These are phyloP conservation scores for Eutypella sp. DNA, from an alignment of 2,329 filamentous ascomycete genomes.

Conservation along the genomic window DNA sequence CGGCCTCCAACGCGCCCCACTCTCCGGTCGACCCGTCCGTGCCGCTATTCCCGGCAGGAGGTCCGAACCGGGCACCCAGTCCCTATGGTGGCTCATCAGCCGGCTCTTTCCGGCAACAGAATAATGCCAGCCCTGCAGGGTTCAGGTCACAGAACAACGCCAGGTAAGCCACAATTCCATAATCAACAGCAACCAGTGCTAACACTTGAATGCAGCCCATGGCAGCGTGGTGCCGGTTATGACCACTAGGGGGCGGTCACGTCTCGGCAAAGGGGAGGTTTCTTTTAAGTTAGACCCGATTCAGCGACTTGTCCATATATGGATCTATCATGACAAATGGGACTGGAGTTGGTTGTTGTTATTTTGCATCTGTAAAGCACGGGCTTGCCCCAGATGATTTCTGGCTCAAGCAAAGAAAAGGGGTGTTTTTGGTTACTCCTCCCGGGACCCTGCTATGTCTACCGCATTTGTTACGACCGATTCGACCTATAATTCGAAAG, in stretches of 20 bases:
- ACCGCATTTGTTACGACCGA: too few relatives aligned
- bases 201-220: slow-evolving; percentile 38
- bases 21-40: slow-evolving; percentile 47
- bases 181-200: slow-evolving; percentile 10
- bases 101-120: slow-evolving; percentile 30
- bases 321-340: slow-evolving; percentile 25
- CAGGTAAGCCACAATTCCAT: slow-evolving; percentile 33
- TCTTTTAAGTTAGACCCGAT: slow-evolving; percentile 20
- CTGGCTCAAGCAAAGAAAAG: slow-evolving; percentile 10
- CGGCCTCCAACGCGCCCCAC: slow-evolving; percentile 27
- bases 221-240: slow-evolving; percentile 54
- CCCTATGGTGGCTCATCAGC: slow-evolving; percentile 28
- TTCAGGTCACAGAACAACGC: slow-evolving; percentile 38
- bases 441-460: too few relatives aligned
- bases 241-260: slow-evolving; percentile 35
- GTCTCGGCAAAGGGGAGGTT: slow-evolving; percentile 16
- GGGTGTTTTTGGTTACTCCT: too few relatives aligned
- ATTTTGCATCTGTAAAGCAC: slow-evolving; percentile 20
- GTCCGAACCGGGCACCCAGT: slow-evolving; percentile 22
- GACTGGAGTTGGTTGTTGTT: slow-evolving; percentile 25
- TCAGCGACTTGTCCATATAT: slow-evolving; percentile 21
- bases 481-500: too few relatives aligned
- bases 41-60: slow-evolving; percentile 42
- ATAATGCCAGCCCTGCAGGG: slow-evolving; percentile 35
- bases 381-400: slow-evolving; percentile 17